Evolutionary conservation across 768 basidiomycete genomes (phyloP).

Genomic region (Lentinula raphanica): DNA sequence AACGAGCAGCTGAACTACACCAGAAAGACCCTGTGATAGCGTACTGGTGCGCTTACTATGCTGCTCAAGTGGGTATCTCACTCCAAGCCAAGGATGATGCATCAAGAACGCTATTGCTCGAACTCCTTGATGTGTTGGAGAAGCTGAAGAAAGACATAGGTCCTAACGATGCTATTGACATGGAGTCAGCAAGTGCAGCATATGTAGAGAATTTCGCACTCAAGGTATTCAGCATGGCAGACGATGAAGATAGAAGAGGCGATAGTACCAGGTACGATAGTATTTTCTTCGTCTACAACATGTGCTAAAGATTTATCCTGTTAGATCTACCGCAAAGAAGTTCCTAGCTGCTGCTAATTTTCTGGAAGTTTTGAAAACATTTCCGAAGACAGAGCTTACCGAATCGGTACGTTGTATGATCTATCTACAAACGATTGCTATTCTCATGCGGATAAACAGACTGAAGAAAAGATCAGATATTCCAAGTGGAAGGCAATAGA

Average conservation of each 20-base stretch:
- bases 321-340: conserved; percentile 85
- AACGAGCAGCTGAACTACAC: conserved; percentile 85
- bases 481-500: conserved; percentile 98
- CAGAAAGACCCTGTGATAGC: conserved; percentile 80
- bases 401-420: conserved; percentile 44
- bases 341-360: conserved; percentile 95
- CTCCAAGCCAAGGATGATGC: conserved; percentile 60
- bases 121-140: conserved; percentile 76
- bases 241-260: conserved; percentile 84
- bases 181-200: conserved; percentile 77
- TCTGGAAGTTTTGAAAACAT: conserved; percentile 80
- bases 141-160: conserved; percentile 72
- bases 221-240: conserved; percentile 82
- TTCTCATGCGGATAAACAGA: conserved; percentile 36
- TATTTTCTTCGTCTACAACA: neutral
- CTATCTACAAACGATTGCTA: conserved; percentile 1
- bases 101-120: conserved; percentile 65
- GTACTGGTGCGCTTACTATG: conserved; percentile 97
- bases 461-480: conserved; percentile 85
- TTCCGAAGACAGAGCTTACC: conserved; percentile 53
- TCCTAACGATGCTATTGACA: conserved; percentile 73
- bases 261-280: conserved; percentile 61
- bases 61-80: conserved; percentile 80
- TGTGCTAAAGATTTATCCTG: conserved; percentile 8
- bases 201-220: conserved; percentile 95